Conservation (phyloP, 805 yeast genomes). For the Monosporozyma aerobia region DNA sequence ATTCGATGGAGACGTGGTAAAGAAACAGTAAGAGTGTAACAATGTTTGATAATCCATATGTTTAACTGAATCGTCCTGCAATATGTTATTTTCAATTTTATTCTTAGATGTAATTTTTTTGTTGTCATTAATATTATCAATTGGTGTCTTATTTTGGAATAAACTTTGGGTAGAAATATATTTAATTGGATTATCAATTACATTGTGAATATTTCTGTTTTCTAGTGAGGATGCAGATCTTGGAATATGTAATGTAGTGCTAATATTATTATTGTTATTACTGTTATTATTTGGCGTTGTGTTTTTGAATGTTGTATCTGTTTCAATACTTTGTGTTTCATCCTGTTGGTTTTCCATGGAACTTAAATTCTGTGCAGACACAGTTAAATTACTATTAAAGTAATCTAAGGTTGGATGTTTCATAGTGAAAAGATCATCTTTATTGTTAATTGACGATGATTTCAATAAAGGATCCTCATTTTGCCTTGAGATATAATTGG, state of each 20-base stretch:
- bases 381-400: background rate
- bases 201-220: background rate
- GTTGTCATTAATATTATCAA: background rate
- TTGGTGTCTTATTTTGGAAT: background rate
- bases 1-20: conserved; percentile 8
- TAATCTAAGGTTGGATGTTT: background rate
- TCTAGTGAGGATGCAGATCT: background rate
- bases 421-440: background rate
- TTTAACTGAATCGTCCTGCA: conserved; percentile 2
- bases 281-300: background rate
- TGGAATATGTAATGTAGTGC: background rate
- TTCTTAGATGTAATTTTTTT: background rate
- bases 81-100: background rate
- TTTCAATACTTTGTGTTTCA: conserved; percentile 10
- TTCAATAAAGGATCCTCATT: background rate
- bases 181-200: background rate
- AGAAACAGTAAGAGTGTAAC: conserved; percentile 22
- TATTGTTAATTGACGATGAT: background rate
- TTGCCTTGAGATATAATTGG: background rate
- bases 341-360: background rate
- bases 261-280: background rate
- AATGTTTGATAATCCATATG: conserved; percentile 21
- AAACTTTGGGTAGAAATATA: background rate
- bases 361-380: background rate
- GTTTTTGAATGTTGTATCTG: conserved; percentile 14